phyloP scores from a whole-genome alignment of 805 yeast species.

The Wickerhamiella bombiphila region DNA sequence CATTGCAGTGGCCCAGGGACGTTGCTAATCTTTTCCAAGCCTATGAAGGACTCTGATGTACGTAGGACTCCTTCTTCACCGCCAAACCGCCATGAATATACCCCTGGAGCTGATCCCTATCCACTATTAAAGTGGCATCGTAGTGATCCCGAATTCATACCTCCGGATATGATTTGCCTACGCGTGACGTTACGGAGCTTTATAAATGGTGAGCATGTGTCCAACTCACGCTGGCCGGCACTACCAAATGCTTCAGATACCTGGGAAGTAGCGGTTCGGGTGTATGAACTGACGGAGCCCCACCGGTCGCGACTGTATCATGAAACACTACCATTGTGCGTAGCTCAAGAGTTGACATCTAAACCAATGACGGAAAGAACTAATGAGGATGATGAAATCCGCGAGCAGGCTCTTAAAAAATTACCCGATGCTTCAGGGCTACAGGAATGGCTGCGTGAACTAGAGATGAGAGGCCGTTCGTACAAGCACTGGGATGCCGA shows the following conservation, averaged over 20 bases:
- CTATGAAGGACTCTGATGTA: conserved; percentile 17
- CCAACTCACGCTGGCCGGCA: conserved; percentile 20
- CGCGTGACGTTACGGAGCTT: conserved; percentile 11
- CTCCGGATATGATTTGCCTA: conserved; percentile 17
- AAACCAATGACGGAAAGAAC: conserved; percentile 16
- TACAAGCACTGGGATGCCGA: conserved; percentile 16
- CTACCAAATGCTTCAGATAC: conserved; percentile 15
- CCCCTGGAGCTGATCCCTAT: background rate
- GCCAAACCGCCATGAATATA: conserved; percentile 1
- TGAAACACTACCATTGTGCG: conserved; percentile 19
- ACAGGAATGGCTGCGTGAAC: conserved; percentile 20
- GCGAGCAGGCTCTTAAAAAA: conserved; percentile 14
- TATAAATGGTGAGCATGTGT: conserved; percentile 16
- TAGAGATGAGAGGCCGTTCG: conserved; percentile 22
- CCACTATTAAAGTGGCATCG: conserved; percentile 8
- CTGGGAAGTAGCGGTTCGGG: conserved; percentile 26
- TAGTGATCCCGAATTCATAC: conserved; percentile 5
- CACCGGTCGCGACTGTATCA: conserved; percentile 13
- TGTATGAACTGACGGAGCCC: conserved; percentile 10
- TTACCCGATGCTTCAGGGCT: conserved; percentile 19
- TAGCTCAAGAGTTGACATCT: conserved; percentile 19
- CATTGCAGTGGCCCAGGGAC: conserved; percentile 16
- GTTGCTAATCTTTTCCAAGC: conserved; percentile 19
- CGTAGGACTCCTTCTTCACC: too few species aligned
- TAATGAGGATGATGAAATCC: conserved; percentile 17